Base-by-base conservation (phyloP, 192 early-diverging fungal genomes). In the Umbelopsis sp. region DNA sequence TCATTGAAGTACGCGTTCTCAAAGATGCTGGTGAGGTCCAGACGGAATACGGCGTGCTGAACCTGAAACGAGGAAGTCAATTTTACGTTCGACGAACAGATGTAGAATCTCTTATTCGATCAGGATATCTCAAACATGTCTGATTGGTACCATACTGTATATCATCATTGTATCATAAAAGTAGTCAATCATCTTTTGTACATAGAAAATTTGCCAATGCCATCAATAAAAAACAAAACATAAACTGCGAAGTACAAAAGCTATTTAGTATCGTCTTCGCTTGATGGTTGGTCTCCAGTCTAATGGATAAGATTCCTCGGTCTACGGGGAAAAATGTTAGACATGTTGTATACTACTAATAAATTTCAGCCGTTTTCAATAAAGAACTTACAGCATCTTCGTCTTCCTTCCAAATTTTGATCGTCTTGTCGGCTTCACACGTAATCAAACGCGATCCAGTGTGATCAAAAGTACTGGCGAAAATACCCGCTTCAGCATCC, bases 381-480 rank as follows among this genome's bases (percentile, higher is more conserved):
- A 53, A 68, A 2, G 12, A 34, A 62, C 78, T 50, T 80, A 88
- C 83, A 17, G 95, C 94, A 51, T 88, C 84, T 45, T 91, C 89
- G 70, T 96, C 94, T 73, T 96, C 94, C 66, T 91, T 92, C 89
- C 92, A 98, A 59, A 99, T 95, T 85, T 99, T 99, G 80, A 99
- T 96, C 1, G 96, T 96, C 83, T 99, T 99, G 80, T 99, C 98
- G 0, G 96, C 97, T 79, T 98, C 98, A 72, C 98, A 94, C 2
- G 98, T 99, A 71, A 99, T 95, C 53, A 99, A 83, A 44, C 98
- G 91, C 65, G 93, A 86, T 1, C 98, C 97, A 21, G 97, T 96
- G 54, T 88, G 88, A 75, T 99, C 98, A 89, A 99, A 99, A 3
- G 93, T 90, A 50, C 93, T 93, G 71, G 92, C 92, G 65, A 99